These are phyloP conservation scores for Calycina herbarum DNA, from an alignment of 2,329 filamentous ascomycete species.

Conservation along the genomic window DNA sequence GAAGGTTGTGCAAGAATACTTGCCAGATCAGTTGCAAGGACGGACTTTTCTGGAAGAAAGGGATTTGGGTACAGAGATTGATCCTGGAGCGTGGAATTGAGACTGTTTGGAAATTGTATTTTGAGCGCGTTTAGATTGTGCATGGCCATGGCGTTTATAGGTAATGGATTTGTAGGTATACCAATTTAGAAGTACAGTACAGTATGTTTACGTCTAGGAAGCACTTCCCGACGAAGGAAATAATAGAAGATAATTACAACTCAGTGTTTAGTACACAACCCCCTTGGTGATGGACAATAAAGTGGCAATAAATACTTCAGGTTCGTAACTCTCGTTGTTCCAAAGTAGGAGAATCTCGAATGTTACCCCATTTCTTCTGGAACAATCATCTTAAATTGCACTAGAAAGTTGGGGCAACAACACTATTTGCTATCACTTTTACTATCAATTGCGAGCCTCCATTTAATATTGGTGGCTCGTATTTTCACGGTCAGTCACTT, in stretches of 20 bases:
- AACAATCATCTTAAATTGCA: no score
- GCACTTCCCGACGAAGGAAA: background rate
- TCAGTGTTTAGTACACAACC: background rate
- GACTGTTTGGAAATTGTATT: background rate
- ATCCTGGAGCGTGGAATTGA: constrained; percentile 49
- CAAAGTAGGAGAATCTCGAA: no score
- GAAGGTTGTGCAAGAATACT: constrained; percentile 80
- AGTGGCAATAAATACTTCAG: no score
- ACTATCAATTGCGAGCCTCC: no score
- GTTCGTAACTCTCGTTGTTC: no score
- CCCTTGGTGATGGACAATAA: no score
- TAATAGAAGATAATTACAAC: background rate
- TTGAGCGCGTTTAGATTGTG: constrained; percentile 2
- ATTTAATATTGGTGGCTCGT: background rate
- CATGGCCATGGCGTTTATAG: constrained; percentile 24
- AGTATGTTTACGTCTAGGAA: background rate
- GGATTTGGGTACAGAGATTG: constrained; percentile 77
- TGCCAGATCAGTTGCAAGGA: constrained; percentile 75
- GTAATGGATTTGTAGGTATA: background rate
- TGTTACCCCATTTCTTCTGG: no score
- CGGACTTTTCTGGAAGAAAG: constrained; percentile 75
- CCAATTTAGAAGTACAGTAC: background rate
- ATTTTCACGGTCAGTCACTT: background rate
- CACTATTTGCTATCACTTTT: no score
- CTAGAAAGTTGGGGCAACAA: no score